Evolutionary conservation across 495 filamentous ascomycete genomes (phyloP), one percentile per base, ranked within the genome.

Genomic region (Tuber borchii): DNA sequence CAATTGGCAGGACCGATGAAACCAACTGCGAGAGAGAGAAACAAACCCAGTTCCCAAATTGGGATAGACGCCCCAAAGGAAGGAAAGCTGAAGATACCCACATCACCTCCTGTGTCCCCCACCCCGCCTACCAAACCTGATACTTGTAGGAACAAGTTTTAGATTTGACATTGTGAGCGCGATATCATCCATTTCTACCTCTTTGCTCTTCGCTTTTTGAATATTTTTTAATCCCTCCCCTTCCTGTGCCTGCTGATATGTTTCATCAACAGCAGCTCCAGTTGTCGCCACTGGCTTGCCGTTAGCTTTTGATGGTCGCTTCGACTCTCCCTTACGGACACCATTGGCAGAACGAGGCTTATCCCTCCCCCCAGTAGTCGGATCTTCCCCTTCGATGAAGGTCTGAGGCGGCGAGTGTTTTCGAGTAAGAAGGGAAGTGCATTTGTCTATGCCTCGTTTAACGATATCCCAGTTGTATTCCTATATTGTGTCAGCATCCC

Each of bases 391-490:
- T 73, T 56, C 77, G 69, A 65, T 80, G 71, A 80, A 74, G 48
- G 69, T 42, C 83, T 81, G 26, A 82, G 74, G 87, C 87, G 48
- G 86, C 84, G 74, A 88, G 86, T 56, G 83, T 12, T 34, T 34
- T 34, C 87, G 83, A 34, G 88, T 85, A 9, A 99, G 84, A 84
- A 99, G 87, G 9, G 94, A 95, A 37, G 86, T 90, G 70, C 92
- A 88, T 68, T 90, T 90, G 80, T 97, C 95, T 70, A 97, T 92
- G 43, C 95, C 95, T 75, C 93, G 89, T 78, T 94, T 92, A 0
- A 97, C 90, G 44, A 97, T 88, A 37, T 88, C 89, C 83, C 97
- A 98, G 82, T 97, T 95, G 82, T 94, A 99, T 75, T 92, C 91
- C 87, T 89, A 71, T 9, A 19, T 31, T 42, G 9, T 65, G 69